A percentile compares a stretch with the other conserved stretches of the same genome.
These are phyloP conservation scores for Microascus cirrosus DNA, from an alignment of 2,329 filamentous ascomycete genomes.

Conservation along the genomic window DNA sequence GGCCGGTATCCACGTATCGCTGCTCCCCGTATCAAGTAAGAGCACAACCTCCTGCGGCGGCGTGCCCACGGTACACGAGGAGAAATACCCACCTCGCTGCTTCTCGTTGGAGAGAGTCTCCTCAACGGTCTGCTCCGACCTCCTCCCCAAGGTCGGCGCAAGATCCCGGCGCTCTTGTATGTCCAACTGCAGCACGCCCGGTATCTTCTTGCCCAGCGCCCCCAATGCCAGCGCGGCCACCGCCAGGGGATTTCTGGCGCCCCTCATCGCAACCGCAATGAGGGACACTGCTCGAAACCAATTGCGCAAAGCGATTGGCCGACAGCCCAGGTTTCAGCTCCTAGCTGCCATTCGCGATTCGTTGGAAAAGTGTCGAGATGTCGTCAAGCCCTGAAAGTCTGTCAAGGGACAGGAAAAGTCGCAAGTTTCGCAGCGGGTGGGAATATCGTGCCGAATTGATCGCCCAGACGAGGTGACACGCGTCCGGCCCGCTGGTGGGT, in stretches of 20 bases:
- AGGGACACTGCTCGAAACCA: neutral
- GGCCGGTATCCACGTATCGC: constrained; percentile 50
- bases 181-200: constrained; percentile 1
- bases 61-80: constrained; percentile 43
- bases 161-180: neutral
- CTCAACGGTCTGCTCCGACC: neutral
- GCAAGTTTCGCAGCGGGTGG: neutral
- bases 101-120: constrained; percentile 3
- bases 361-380: neutral
- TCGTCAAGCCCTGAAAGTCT: neutral
- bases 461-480: neutral
- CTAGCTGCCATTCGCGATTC: neutral
- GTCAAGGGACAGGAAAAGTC: neutral
- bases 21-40: constrained; percentile 55
- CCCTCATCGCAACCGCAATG: neutral
- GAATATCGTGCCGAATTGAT: neutral
- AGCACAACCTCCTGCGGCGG: constrained; percentile 44
- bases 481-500: neutral
- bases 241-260: neutral
- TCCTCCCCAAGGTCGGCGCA: neutral
- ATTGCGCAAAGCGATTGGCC: neutral
- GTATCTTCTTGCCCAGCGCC: neutral
- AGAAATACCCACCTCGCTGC: constrained; percentile 32
- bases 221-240: neutral
- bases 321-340: neutral